A percentile compares a stretch with the other conserved stretches of the same genome.
Evolutionary conservation across 1,284 basidiomycete species (phyloP).

Genomic region (Trichosporon faecale): DNA sequence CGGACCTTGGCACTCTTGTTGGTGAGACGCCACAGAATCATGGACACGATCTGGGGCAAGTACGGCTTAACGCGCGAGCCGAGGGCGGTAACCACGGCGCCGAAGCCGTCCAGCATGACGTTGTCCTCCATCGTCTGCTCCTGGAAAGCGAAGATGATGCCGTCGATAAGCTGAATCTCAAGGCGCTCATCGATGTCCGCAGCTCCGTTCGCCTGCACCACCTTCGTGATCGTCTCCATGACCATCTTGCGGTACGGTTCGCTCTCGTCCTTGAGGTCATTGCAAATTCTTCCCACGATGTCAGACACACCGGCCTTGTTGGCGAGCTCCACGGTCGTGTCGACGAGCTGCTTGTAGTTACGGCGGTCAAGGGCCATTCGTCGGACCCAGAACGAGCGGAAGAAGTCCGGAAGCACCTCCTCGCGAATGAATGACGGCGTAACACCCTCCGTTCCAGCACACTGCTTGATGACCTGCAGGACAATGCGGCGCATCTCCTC

Average conservation of each 20-base stretch:
- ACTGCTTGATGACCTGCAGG: conserved; percentile 97
- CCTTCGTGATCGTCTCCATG: conserved; percentile 99
- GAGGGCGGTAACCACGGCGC: conserved; percentile 93
- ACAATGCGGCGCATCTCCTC: conserved; percentile 99
- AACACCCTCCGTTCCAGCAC: conserved; percentile 95
- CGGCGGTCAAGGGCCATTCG: conserved; percentile 95
- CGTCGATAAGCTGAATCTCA: conserved; percentile 91
- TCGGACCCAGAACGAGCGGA: conserved; percentile 97
- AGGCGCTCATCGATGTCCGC: conserved; percentile 95
- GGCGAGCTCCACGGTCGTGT: conserved; percentile 96
- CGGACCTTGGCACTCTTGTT: conserved; percentile 99
- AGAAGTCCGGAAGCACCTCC: conserved; percentile 98
- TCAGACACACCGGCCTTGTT: conserved; percentile 95
- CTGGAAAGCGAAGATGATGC: conserved; percentile 99
- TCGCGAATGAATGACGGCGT: conserved; percentile 90
- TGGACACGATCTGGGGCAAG: conserved; percentile 98
- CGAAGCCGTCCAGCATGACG: conserved; percentile 98
- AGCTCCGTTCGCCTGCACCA: conserved; percentile 84
- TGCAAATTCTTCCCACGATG: conserved; percentile 90
- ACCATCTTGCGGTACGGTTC: conserved; percentile 99
- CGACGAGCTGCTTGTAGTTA: conserved; percentile 96
- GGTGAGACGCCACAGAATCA: conserved; percentile 96
- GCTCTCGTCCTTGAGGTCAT: conserved; percentile 92
- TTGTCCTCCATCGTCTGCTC: conserved; percentile 98
- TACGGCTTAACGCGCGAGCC: conserved; percentile 98